Evolutionary conservation across 495 filamentous ascomycete genomes (phyloP), one percentile per base, ranked within the genome.

Genomic region (Clohesyomyces aquaticus): DNA sequence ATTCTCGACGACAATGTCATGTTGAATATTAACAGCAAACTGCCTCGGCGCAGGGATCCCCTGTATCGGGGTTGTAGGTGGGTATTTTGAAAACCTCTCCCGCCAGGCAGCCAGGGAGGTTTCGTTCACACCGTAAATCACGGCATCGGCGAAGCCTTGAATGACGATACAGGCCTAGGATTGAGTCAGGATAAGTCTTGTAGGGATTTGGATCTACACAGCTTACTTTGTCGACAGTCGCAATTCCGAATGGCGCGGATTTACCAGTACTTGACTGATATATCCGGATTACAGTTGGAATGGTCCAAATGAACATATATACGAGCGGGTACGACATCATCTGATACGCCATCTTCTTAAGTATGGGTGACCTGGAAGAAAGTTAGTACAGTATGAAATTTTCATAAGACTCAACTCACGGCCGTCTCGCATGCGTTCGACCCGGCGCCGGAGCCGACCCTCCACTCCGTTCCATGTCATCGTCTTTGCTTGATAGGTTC

Each of bases 81-180:
- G 57, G 1, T 4, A 21, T 12, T 19, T 55, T 12, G 42, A 28
- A 52, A 69, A 65, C 2, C 42, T n/a, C 0, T 61, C 66, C 19
- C 66, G 66, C 66, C 66, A 69, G n/a, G 50, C 66, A 38, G 16
- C 18, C 9, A 69, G 12, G 4, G 61, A 65, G 4, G 61, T 55
- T 50, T 80, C 77, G 50, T 77, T 78, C 19, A 72, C 60, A 32
- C 77, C 77, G 60, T 80, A 80, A 55, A 80, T 77, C 52, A 80
- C 43, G 6, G 77, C 74, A 55, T 78, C 77, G 19, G 77, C 74
- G 21, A 78, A 66, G 2, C 77, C 77, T 66, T 80, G 77, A n/a
- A 76, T 46, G 14, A 80, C 77, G 35, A 80, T 76, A 52, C 77
- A 78, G 11, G 66, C 66, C 74, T 76, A 41, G 22, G 2, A 26